Conservation (phyloP, 2,329 filamentous ascomycete genomes). For the Penicillium sp. region DNA sequence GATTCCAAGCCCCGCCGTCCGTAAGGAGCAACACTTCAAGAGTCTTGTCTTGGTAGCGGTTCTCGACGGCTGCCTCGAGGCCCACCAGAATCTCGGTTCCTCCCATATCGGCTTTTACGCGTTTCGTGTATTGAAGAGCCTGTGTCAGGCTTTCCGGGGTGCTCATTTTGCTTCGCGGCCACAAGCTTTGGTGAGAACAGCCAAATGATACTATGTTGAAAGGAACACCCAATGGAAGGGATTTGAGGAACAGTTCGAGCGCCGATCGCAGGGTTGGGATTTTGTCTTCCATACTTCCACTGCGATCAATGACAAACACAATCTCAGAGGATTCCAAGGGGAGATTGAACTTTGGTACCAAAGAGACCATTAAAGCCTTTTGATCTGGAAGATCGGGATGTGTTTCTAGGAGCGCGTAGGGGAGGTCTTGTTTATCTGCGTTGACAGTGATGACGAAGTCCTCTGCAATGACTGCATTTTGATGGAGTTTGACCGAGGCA, state of each 20-base stretch:
- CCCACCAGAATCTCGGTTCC: constrained; percentile 57
- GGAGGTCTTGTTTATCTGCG: constrained; percentile 9
- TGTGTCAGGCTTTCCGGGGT: constrained; percentile 45
- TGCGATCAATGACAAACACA: constrained; percentile 21
- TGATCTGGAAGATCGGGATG: constrained; percentile 8
- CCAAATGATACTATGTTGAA: constrained; percentile 75
- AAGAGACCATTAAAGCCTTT: constrained; percentile 13
- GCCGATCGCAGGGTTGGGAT: constrained; percentile 58
- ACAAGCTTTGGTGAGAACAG: constrained; percentile 48
- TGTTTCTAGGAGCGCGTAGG: constrained; percentile 9
- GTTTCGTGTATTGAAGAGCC: constrained; percentile 47
- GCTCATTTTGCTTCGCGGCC: constrained; percentile 51
- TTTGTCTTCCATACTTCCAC: constrained; percentile 33
- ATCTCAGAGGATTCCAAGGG: constrained; percentile 13
- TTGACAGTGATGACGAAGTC: constrained; percentile 16
- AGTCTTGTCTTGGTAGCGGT: constrained; percentile 47
- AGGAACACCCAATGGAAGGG: constrained; percentile 62
- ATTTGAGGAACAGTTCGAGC: constrained; percentile 65
- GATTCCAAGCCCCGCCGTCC: constrained; percentile 58
- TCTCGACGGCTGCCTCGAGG: constrained; percentile 47
- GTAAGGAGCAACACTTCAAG: constrained; percentile 59
- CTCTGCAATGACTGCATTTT: constrained; percentile 7
- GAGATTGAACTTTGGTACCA: constrained; percentile 10
- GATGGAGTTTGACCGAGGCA: constrained; percentile 9
- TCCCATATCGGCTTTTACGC: constrained; percentile 51